These are phyloP conservation scores for Fomes fomentarius DNA, from an alignment of 1,284 basidiomycete genomes.

Conservation along the genomic window DNA sequence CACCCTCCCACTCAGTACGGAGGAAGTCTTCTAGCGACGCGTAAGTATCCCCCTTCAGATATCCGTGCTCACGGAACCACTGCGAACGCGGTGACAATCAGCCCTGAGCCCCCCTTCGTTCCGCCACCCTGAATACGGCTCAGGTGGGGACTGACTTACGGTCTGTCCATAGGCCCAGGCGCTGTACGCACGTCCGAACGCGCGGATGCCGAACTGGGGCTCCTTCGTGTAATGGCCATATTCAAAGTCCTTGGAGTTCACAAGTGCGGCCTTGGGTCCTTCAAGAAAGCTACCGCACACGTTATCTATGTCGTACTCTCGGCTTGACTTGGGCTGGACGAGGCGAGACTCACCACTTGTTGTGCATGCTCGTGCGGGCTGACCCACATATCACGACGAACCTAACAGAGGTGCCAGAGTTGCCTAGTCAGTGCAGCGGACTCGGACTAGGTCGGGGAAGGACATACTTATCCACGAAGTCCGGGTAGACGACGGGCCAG, in stretches of 20 bases:
- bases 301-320: too few species aligned
- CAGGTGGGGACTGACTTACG: constrained; percentile 31
- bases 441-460: background rate
- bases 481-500: constrained; percentile 63
- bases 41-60: constrained; percentile 49
- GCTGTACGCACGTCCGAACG: constrained; percentile 59
- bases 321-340: background rate
- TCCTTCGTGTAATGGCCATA: constrained; percentile 53
- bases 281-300: constrained; percentile 57
- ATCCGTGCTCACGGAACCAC: constrained; percentile 59
- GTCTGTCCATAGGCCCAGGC: constrained; percentile 65
- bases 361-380: constrained; percentile 63
- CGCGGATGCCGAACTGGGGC: constrained; percentile 54
- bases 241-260: constrained; percentile 60
- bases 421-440: background rate
- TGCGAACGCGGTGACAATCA: constrained; percentile 23
- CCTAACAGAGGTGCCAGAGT: constrained; percentile 41
- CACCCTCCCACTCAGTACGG: constrained; percentile 54
- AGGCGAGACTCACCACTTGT: constrained; percentile 46
- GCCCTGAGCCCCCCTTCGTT: background rate
- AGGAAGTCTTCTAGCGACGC: constrained; percentile 53
- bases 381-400: constrained; percentile 59
- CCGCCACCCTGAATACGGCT: background rate
- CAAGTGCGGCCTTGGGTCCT: constrained; percentile 58
- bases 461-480: constrained; percentile 52